These are phyloP conservation scores for Auricularia heimuer DNA, from an alignment of 768 basidiomycete genomes.

Conservation along the genomic window DNA sequence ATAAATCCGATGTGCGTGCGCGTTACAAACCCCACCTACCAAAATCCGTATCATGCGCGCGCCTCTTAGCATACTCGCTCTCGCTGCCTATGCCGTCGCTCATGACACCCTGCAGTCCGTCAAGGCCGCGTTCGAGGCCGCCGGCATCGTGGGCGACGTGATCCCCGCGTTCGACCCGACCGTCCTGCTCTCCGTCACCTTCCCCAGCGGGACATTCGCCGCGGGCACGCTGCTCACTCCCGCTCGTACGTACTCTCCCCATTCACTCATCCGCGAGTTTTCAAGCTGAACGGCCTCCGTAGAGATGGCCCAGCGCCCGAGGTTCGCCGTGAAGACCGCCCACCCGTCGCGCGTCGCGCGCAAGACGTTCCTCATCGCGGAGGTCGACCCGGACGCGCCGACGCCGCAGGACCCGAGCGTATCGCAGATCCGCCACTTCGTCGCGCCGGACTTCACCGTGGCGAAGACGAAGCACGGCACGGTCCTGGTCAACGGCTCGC, in stretches of 20 bases:
- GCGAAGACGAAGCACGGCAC: constrained; percentile 7
- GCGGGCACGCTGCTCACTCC: constrained; percentile 8
- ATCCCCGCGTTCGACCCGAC: constrained; percentile 6
- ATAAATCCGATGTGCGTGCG: too few relatives aligned
- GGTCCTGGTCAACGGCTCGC: constrained; percentile 28
- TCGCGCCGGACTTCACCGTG: constrained; percentile 33
- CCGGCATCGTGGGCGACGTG: constrained; percentile 8
- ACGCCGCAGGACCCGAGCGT: constrained; percentile 35
- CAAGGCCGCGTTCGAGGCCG: constrained; percentile 4
- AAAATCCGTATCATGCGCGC: not conserved
- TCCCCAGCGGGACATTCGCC: constrained; percentile 4
- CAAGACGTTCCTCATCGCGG: constrained; percentile 38
- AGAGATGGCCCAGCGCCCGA: constrained; percentile 6
- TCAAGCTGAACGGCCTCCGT: too few relatives aligned
- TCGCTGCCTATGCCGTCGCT: not conserved
- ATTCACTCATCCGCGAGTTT: too few relatives aligned
- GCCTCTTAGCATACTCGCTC: not conserved
- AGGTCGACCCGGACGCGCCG: constrained; percentile 40
- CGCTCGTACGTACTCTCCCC: too few relatives aligned
- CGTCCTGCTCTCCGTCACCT: constrained; percentile 6
- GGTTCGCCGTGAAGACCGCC: constrained; percentile 2
- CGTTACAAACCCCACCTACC: too few relatives aligned
- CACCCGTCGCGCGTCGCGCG: not conserved
- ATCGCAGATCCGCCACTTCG: constrained; percentile 40
- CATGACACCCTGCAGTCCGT: constrained; percentile 3